Base-by-base conservation (phyloP, 1,284 basidiomycete species). In the Apiotrichum sp. region DNA sequence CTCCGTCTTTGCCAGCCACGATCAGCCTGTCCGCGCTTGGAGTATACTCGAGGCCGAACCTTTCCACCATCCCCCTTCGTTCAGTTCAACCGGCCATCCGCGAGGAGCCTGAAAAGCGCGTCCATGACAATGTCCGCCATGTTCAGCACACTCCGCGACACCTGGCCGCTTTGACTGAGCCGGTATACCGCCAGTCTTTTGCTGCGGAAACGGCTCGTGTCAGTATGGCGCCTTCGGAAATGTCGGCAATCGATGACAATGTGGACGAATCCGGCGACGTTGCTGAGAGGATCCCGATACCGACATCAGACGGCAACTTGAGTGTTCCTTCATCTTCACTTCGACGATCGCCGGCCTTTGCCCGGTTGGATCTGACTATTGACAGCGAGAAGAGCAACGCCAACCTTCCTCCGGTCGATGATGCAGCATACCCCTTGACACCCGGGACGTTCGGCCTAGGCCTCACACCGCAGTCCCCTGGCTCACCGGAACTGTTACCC, bases 1-100 rank as follows among this genome's bases (percentile, higher is more conserved):
- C 46, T 3, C 35, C 46, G 13, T 4, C 16, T 10, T 29, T 14
- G 8, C 32, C 46, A n/a, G 46, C 46, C 4, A 38, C 32, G 10
- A 35, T 47, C 46, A 47, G 46, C n/a, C 10, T 47, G 16, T 47
- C 46, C 6, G 46, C 46, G 2, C 46, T 47, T n/a, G 46, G 46
- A 7, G 46, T 47, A 2, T 33, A 47, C 9, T 13, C 45, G 8
- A 8, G 32, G 7, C 13, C 46, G 4, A 47, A 4, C 14, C 33
- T 47, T 11, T 47, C 33, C 5, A 14, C 34, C 6, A n/a, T 47
- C 9, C 22, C 45, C 8, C 32, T 46, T 33, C 22, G 32, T 6
- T 34, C 45, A 11, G 14, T 46, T 7, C 6, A 46, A 14, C 45
- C 10, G 8, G 7, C 45, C 11, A 32, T n/a, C 6, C 5, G 13